These are phyloP conservation scores for Peribolospora kevripleyi DNA, from an alignment of 768 basidiomycete genomes.

Conservation along the genomic window DNA sequence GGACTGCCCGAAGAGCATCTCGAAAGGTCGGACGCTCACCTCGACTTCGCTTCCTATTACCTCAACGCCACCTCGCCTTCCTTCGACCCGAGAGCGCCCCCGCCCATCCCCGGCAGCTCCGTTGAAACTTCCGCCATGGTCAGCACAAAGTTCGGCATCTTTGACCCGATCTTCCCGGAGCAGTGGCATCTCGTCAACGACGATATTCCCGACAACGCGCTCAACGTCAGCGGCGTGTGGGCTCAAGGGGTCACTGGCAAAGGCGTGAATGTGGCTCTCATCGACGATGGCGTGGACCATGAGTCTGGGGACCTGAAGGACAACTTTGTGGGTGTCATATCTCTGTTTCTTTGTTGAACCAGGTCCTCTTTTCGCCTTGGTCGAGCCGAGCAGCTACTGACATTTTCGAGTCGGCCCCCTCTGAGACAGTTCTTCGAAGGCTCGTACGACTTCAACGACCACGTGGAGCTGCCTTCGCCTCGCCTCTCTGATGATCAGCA, in stretches of 20 bases:
- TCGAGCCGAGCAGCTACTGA: background rate
- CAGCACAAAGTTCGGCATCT: constrained; percentile 38
- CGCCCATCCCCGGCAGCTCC: constrained; percentile 5
- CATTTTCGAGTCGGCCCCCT: no score
- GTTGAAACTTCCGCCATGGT: constrained; percentile 12
- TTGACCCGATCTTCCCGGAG: constrained; percentile 53
- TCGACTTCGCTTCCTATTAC: constrained; percentile 2
- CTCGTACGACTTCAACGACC: constrained; percentile 92
- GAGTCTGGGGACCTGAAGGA: constrained; percentile 37
- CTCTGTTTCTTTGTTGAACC: background rate
- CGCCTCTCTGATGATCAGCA: constrained; percentile 78
- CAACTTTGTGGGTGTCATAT: constrained; percentile 56
- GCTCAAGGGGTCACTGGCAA: constrained; percentile 67
- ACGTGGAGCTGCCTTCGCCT: constrained; percentile 62
- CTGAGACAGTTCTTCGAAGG: constrained; percentile 44
- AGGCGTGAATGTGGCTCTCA: constrained; percentile 62
- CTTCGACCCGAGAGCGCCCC: background rate
- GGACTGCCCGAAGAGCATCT: background rate
- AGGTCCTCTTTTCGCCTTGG: background rate
- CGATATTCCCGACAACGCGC: constrained; percentile 38
- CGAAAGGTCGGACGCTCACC: background rate
- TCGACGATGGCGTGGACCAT: constrained; percentile 90
- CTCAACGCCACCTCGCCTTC: background rate
- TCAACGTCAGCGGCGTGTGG: constrained; percentile 90
- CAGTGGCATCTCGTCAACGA: constrained; percentile 96